Conservation (phyloP, 352 stramenopile genomes). For the Phytophthora cryptogea region DNA sequence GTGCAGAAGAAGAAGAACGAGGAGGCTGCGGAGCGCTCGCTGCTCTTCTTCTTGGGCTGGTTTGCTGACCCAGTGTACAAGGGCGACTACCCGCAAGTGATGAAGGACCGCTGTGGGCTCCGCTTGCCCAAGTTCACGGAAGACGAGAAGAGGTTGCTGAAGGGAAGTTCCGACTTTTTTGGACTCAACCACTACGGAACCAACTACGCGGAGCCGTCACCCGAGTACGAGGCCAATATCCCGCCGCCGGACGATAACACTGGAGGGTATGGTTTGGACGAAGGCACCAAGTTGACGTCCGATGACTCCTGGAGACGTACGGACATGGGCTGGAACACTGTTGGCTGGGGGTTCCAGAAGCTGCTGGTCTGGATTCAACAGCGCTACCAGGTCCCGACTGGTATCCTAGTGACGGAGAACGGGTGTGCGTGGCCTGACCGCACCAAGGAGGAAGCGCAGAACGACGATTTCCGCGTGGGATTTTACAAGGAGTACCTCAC, state of each 20-base stretch:
- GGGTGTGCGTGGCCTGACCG: constrained; percentile 72
- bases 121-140: constrained; percentile 90
- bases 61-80: constrained; percentile 92
- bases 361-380: constrained; percentile 90
- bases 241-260: constrained; percentile 33
- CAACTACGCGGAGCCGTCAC: constrained; percentile 46
- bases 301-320: constrained; percentile 66
- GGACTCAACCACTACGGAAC: constrained; percentile 95
- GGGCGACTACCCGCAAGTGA: constrained; percentile 93
- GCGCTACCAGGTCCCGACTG: constrained; percentile 70
- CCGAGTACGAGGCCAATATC: constrained; percentile 48
- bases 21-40: constrained; percentile 73
- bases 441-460: constrained; percentile 71
- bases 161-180: constrained; percentile 92
- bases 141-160: constrained; percentile 79
- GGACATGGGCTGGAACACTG: constrained; percentile 81
- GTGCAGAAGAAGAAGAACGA: constrained; percentile 57
- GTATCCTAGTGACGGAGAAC: constrained; percentile 94
- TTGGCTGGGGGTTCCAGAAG: constrained; percentile 87
- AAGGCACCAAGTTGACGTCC: constrained; percentile 50
- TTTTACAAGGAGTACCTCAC: constrained; percentile 88
- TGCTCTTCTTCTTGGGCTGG: constrained; percentile 92
- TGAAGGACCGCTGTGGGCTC: constrained; percentile 83
- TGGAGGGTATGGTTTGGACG: constrained; percentile 41
- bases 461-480: constrained; percentile 78